phyloP scores from a whole-genome alignment of 73 alveolate species.

The Uronychia setigera region DNA sequence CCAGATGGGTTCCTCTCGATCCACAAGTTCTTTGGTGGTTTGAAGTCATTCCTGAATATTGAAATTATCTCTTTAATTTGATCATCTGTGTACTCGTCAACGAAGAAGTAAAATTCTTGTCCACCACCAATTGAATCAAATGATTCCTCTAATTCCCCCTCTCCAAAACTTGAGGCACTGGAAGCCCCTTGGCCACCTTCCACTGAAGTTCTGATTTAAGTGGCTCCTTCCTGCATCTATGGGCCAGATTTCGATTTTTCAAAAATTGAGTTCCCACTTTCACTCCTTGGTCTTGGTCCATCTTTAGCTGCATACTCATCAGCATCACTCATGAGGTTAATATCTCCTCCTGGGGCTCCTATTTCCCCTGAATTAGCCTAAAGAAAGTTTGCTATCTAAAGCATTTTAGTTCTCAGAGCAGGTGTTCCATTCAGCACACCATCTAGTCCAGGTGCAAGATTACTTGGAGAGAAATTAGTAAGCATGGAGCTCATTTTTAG shows the following conservation, averaged over 20 bases:
- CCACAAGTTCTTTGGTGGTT: slow-evolving; percentile 79
- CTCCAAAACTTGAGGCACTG: slow-evolving; percentile 1
- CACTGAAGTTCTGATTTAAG: background rate
- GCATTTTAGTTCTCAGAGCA: background rate
- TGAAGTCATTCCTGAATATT: slow-evolving; percentile 72
- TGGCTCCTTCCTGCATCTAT: background rate
- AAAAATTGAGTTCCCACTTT: background rate
- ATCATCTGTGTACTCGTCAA: slow-evolving; percentile 62
- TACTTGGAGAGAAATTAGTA: slow-evolving; percentile 5
- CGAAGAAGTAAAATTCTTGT: slow-evolving; percentile 43
- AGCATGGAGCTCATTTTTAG: slow-evolving; percentile 33
- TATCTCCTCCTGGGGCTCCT: background rate
- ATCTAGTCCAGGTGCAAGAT: slow-evolving; percentile 2
- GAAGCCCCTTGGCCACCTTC: no score
- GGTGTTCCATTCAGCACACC: background rate
- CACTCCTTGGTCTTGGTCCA: no score
- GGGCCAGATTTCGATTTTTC: background rate
- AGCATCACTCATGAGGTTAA: slow-evolving; percentile 8
- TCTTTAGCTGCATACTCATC: slow-evolving; percentile 9
- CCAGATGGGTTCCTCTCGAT: slow-evolving; percentile 51
- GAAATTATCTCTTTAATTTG: slow-evolving; percentile 69
- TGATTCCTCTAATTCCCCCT: background rate
- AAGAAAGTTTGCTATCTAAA: background rate
- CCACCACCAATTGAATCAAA: slow-evolving; percentile 7
- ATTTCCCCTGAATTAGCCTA: slow-evolving; percentile 10